Conservation (phyloP, 257 asterid genomes). For the Leptodermis oblonga region DNA sequence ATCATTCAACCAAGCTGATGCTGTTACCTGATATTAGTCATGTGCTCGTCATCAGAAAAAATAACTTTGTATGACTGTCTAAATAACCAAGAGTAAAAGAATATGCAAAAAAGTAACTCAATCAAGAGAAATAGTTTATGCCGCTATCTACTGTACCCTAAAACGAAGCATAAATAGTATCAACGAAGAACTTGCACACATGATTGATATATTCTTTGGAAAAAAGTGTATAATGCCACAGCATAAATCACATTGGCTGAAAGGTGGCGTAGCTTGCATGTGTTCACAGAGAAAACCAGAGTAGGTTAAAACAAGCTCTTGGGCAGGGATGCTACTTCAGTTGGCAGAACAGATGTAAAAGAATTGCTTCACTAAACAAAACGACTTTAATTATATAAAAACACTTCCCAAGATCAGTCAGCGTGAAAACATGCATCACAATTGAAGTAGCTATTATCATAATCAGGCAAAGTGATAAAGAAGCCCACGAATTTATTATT, state of each 20-base stretch:
- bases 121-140: background rate
- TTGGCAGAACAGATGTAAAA: background rate
- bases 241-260: background rate
- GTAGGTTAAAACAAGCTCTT: no score
- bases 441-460: background rate
- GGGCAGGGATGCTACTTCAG: no score
- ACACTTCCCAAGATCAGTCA: background rate
- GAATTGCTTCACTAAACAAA: background rate
- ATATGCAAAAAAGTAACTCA: background rate
- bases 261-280: no score
- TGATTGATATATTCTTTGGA: background rate
- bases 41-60: background rate
- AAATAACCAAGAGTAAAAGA: background rate
- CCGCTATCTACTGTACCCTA: background rate
- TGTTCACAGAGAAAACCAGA: no score
- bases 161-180: background rate
- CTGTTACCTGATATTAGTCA: constrained; percentile 63
- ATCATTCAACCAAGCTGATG: constrained; percentile 98
- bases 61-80: background rate
- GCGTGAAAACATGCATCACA: background rate
- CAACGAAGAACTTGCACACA: background rate
- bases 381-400: no score
- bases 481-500: background rate
- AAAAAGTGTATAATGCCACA: background rate
- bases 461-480: background rate